Conservation (phyloP, 257 asterid genomes). For the Coffea canephora region DNA sequence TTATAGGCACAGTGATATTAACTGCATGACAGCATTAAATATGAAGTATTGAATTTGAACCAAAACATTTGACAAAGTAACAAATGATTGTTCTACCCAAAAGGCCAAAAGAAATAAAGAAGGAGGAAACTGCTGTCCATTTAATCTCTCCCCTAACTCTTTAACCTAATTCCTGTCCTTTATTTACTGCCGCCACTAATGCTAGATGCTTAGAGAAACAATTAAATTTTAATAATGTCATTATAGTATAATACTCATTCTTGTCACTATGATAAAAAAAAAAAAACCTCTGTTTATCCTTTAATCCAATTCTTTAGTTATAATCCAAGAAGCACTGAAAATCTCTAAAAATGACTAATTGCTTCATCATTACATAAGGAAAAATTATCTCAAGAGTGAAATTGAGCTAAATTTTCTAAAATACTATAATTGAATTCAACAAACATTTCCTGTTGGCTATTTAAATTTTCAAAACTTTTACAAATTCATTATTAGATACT, state of each 20-base stretch:
- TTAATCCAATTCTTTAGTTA: no score
- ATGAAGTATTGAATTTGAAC: background rate
- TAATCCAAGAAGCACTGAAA: no score
- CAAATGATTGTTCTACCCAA: background rate
- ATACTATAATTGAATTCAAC: background rate
- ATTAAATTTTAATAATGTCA: background rate
- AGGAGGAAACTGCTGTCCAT: background rate
- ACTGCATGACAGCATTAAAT: background rate
- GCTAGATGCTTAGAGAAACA: background rate
- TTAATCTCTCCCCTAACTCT: background rate
- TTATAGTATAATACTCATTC: background rate
- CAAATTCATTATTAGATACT: background rate
- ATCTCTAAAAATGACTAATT: background rate
- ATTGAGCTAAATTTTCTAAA: background rate
- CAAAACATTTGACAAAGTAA: background rate
- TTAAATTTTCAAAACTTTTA: no score
- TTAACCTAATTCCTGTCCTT: conserved; percentile 1
- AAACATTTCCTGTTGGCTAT: background rate
- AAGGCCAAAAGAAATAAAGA: background rate
- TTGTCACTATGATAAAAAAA: background rate
- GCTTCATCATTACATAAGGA: background rate
- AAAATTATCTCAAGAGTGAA: background rate
- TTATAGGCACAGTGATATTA: background rate
- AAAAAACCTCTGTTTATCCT: no score
- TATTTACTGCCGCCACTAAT: background rate